phyloP scores from a whole-genome alignment of 1,284 basidiomycete species.

The Schizopora paradoxa region DNA sequence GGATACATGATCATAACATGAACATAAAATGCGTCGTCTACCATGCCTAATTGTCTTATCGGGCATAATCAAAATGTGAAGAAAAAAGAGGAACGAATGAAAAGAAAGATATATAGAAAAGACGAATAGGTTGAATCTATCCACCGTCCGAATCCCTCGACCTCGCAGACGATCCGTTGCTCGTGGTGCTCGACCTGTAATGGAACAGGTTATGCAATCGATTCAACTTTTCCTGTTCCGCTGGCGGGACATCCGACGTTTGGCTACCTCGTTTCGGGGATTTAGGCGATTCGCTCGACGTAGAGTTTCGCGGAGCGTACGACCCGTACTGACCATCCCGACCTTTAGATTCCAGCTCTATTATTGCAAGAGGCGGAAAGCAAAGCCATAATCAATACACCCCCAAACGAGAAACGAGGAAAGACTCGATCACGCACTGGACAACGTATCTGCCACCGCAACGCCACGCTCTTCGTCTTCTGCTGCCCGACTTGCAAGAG shows the following conservation, averaged over 20 bases:
- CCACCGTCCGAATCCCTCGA: constrained; percentile 21
- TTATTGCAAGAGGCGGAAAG: constrained; percentile 2
- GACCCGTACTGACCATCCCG: constrained; percentile 21
- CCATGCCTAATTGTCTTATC: too few species aligned
- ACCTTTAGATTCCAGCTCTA: constrained; percentile 63
- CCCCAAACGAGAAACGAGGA: not conserved
- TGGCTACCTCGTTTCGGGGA: constrained; percentile 23
- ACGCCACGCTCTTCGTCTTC: constrained; percentile 78
- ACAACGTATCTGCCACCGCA: constrained; percentile 71
- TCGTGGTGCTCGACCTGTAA: constrained; percentile 66
- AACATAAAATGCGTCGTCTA: too few species aligned
- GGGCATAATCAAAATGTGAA: too few species aligned
- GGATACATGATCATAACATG: too few species aligned
- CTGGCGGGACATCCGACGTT: constrained; percentile 32
- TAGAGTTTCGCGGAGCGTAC: constrained; percentile 16
- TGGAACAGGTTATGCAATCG: constrained; percentile 76
- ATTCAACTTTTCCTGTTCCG: constrained; percentile 60
- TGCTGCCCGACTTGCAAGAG: constrained; percentile 74
- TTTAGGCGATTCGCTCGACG: constrained; percentile 17
- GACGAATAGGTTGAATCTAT: constrained; percentile 10
- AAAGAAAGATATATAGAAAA: constrained; percentile 3
- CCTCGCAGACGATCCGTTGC: constrained; percentile 49
- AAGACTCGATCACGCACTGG: constrained; percentile 46
- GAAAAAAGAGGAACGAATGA: too few species aligned
- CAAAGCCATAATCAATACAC: constrained; percentile 10